Evolutionary conservation across 1,284 basidiomycete species (phyloP), one percentile per base, ranked within the genome.

Genomic region (Ceratobasidium sp.): DNA sequence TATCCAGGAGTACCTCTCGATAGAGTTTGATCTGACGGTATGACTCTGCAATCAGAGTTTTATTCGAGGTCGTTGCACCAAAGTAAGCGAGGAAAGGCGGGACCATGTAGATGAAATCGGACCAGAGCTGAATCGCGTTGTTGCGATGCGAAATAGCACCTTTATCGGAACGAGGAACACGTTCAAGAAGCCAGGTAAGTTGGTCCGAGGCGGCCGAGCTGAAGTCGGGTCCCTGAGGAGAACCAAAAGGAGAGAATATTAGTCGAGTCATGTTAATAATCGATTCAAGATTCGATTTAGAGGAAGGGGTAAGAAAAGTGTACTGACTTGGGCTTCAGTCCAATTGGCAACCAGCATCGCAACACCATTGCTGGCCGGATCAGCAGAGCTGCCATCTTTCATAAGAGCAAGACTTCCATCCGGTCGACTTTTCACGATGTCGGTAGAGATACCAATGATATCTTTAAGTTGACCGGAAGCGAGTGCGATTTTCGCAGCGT

Each of bases 331-430:
- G n/a, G 74, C 59, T 20, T 86, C 86, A 0, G 92, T 94, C 91
- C 90, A 92, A 81, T 93, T 93, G 2, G 95, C 94, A 5, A 97
- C 84, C 59, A 96, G 84, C 23, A 96, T 90, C 0, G 92, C 88
- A 20, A 94, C 88, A 0, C 95, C 96, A 64, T 96, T 89, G 79
- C 91, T 92, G 0, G 94, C 91, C 0, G 96, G 96, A 84, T 98
- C 96, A 3, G 89, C 93, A 0, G 92, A 92, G 0, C 93, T 91
- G 20, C 90, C 92, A 80, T 88, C 87, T 7, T 81, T 75, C n/a
- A 87, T 79, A 48, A 88, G 78, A 0, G 86, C 80, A 33, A 89
- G 87, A 78, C 86, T 87, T 6, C 84, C 80, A 67, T 81, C n/a
- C 62, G 85, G 71, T 2, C 83, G 83, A 17, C 65, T 80, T 48